Evolutionary conservation across 768 basidiomycete genomes (phyloP).

Genomic region (Exidia glandulosa): DNA sequence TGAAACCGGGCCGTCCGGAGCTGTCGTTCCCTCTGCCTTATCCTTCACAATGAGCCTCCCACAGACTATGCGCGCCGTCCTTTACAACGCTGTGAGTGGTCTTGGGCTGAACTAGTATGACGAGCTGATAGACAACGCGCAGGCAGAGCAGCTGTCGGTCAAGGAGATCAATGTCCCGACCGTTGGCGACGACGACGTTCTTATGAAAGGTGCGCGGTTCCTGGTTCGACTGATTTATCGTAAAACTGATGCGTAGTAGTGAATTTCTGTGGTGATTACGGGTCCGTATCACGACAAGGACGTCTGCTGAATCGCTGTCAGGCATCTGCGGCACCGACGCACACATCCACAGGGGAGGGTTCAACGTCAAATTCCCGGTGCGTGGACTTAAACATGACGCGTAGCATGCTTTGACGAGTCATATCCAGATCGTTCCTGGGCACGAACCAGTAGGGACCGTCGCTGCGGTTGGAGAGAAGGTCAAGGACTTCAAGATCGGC

Average conservation of each 20-base stretch:
- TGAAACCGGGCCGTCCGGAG: no score
- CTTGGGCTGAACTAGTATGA: no score
- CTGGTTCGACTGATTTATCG: slow-evolving; percentile 2
- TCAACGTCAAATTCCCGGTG: slow-evolving; percentile 61
- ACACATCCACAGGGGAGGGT: slow-evolving; percentile 62
- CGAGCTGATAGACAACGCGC: neutral
- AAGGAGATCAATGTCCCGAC: slow-evolving; percentile 57
- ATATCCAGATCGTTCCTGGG: slow-evolving; percentile 53
- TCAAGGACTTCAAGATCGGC: slow-evolving; percentile 62
- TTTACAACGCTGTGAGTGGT: neutral
- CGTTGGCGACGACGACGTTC: slow-evolving; percentile 56
- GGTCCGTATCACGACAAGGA: slow-evolving; percentile 12
- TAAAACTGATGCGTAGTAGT: slow-evolving; percentile 17
- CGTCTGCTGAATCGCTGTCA: slow-evolving; percentile 9
- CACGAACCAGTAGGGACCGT: slow-evolving; percentile 67
- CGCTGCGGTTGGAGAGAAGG: slow-evolving; percentile 68
- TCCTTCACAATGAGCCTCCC: neutral
- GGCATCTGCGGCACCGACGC: slow-evolving; percentile 54
- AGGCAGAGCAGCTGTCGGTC: slow-evolving; percentile 14
- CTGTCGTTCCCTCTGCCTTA: no score
- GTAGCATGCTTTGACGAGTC: neutral
- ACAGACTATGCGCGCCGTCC: neutral
- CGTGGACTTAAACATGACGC: slow-evolving; percentile 8
- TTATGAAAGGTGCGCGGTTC: slow-evolving; percentile 51
- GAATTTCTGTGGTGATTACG: slow-evolving; percentile 21